Conservation (phyloP, 805 yeast species). For the Lipomyces oligophaga region DNA sequence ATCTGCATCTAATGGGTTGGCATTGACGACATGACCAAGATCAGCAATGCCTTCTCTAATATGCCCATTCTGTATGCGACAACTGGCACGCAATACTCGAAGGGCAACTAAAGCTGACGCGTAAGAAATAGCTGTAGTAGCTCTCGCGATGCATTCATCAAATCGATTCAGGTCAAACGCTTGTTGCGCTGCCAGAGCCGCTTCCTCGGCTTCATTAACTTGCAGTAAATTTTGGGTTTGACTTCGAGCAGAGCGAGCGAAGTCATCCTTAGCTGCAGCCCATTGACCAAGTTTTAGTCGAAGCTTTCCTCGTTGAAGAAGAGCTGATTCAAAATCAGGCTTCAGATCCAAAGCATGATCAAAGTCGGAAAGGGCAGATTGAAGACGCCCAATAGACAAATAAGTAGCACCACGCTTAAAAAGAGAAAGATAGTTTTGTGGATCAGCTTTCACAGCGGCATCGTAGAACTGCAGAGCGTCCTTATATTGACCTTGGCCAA, state of each 20-base stretch:
- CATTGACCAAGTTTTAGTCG: slow-evolving; percentile 36
- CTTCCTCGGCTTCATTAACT: slow-evolving; percentile 23
- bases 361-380: slow-evolving; percentile 39
- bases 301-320: slow-evolving; percentile 36
- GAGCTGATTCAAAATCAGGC: slow-evolving; percentile 39
- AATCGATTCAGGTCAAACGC: slow-evolving; percentile 20
- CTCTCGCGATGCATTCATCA: slow-evolving; percentile 31
- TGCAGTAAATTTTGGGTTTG: slow-evolving; percentile 24
- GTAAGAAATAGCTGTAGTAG: slow-evolving; percentile 32
- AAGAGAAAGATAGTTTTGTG: slow-evolving; percentile 34
- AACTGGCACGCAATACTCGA: slow-evolving; percentile 36
- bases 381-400: slow-evolving; percentile 37
- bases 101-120: slow-evolving; percentile 33
- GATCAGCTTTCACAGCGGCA: slow-evolving; percentile 32
- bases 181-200: slow-evolving; percentile 20
- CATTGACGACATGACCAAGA: slow-evolving; percentile 33
- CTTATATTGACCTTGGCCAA: slow-evolving; percentile 18
- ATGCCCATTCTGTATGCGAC: slow-evolving; percentile 35
- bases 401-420: slow-evolving; percentile 41
- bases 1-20: slow-evolving; percentile 31
- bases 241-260: slow-evolving; percentile 30
- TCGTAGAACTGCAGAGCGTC: slow-evolving; percentile 31
- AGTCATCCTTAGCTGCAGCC: slow-evolving; percentile 25
- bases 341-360: slow-evolving; percentile 35
- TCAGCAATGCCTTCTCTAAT: slow-evolving; percentile 39